Percentiles rank a stretch among this genome's conserved stretches.
Conservation (phyloP, 2,329 filamentous ascomycete genomes). For the Fusarium palustre region DNA sequence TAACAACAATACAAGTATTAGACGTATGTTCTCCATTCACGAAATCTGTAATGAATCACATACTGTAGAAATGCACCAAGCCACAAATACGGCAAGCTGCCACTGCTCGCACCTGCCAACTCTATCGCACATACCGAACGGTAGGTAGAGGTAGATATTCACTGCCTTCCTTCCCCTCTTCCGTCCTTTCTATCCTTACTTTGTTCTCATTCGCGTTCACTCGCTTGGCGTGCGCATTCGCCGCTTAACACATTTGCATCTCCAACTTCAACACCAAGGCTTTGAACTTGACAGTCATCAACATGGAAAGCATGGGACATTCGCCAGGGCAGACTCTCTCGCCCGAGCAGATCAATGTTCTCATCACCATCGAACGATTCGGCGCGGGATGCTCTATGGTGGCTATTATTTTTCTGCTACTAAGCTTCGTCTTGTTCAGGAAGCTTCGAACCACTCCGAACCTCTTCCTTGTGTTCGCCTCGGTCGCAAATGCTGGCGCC, state of each 20-base stretch:
- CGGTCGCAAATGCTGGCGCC: slow-evolving; percentile 61
- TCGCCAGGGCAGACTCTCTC: slow-evolving; percentile 45
- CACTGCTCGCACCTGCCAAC: slow-evolving; percentile 39
- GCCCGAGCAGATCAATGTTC: slow-evolving; percentile 54
- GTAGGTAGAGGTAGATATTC: not conserved
- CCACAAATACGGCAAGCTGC: slow-evolving; percentile 19
- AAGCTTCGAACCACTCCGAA: slow-evolving; percentile 68
- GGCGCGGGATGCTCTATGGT: slow-evolving; percentile 66
- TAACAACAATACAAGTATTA: not conserved
- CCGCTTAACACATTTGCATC: slow-evolving; percentile 1
- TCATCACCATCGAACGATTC: slow-evolving; percentile 64
- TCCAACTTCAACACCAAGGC: not conserved
- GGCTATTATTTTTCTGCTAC: slow-evolving; percentile 62
- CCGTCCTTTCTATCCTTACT: not conserved
- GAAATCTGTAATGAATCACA: slow-evolving; percentile 9
- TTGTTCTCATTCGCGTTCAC: not conserved
- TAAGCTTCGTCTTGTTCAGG: slow-evolving; percentile 63
- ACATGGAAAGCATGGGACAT: slow-evolving; percentile 31
- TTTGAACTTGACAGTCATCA: slow-evolving; percentile 3
- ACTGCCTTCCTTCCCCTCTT: not conserved
- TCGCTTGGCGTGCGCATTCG: slow-evolving; percentile 6
- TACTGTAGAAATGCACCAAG: slow-evolving; percentile 9
- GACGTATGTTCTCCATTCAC: not conserved
- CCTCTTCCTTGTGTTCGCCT: slow-evolving; percentile 58
- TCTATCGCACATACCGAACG: slow-evolving; percentile 17